Base-by-base conservation (phyloP, 1,284 basidiomycete species). In the Ceratobasidium sp. region DNA sequence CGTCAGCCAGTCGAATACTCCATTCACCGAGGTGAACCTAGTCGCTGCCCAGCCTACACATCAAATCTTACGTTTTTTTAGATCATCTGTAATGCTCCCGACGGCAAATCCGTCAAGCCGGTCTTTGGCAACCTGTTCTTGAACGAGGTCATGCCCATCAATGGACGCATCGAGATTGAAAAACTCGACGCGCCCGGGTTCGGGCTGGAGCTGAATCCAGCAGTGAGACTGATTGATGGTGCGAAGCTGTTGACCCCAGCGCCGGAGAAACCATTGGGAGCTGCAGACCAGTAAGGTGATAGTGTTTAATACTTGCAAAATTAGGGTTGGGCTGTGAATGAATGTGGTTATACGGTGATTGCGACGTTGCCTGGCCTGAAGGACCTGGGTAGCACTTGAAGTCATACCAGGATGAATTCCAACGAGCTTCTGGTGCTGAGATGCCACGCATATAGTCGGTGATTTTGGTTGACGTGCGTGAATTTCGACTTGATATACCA, bases 71-170 rank as follows among this genome's bases (percentile, higher is more conserved):
- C 3, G 9, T 40, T 62, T n/a, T 5, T 17, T n/a, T 3, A 85
- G 82, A 86, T 87, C 82, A 86, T 88, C 76, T 86, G 85, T 80
- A 88, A 88, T 82, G 84, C 86, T 3, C 85, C 87, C 15, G 87
- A 89, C 78, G 87, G 87, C 40, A 86, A 85, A 78, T 83, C 83
- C 6, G 83, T 88, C 76, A 82, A 82, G 71, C 86, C 87, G 1
- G 86, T 85, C 0, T 88, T 89, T 78, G 88, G 88, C 34, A 84
- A 87, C 77, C 82, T 89, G 19, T 89, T 89, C 83, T 81, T 84
- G 52, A 85, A 87, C 82, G 88, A 89, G 80, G 83, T 85, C 15
- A 80, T 88, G 11, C 88, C 88, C 0, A 78, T 83, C 56, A 84
- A 86, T 68, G 87, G 87, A 52, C 82, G 82, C 32, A 83, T 88